Evolutionary conservation across 2,329 filamentous ascomycete genomes (phyloP), one percentile per base, ranked within the genome.

Genomic region (Aspergillus tamarii): DNA sequence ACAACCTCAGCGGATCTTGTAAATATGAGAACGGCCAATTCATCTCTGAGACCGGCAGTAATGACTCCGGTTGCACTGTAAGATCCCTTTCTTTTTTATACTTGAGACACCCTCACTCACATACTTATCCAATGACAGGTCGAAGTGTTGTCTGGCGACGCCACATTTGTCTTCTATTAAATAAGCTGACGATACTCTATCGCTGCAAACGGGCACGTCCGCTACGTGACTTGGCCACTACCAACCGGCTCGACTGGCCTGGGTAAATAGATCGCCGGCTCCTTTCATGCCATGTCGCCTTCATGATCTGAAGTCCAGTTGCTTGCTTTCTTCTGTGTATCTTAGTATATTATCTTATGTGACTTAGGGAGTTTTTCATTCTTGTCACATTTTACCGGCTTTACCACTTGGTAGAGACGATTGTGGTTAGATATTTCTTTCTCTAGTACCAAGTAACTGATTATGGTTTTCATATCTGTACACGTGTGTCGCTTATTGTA

Each of bases 51-150:
- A 76, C 75, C 34, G 80, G 81, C 64, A 74, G 73, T 67, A 85
- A 85, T 68, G 75, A 79, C 64, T 83, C 81, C 66, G 92, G 93
- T 64, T 96, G 93, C 87, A 96, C 93, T 57, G 92, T 95, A 88
- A 85, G 91, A 86, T 64, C 2, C 41, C 45, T 46, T 30, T 9
- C 12, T 8, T 19, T n/a, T 16, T 16, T n/a, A 19, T 19, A 12
- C 48, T 23, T 12, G 14, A 39, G n/a, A 16, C 16, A 10, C 10
- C 39, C 36, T 36, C 19, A 56, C 50, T 39, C 16, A 28, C 53
- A 28, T 46, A 46, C 50, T 16, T 59, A 36, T 58, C 72, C 30
- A 46, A 41, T n/a, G 10, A 52, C 58, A 86, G 84, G 82, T 84
- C 61, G 76, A 82, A 64, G 75, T 85, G 62, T 73, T 78, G 64